phyloP scores from a whole-genome alignment of 352 stramenopile genomes.

The Detonula confervacea region DNA sequence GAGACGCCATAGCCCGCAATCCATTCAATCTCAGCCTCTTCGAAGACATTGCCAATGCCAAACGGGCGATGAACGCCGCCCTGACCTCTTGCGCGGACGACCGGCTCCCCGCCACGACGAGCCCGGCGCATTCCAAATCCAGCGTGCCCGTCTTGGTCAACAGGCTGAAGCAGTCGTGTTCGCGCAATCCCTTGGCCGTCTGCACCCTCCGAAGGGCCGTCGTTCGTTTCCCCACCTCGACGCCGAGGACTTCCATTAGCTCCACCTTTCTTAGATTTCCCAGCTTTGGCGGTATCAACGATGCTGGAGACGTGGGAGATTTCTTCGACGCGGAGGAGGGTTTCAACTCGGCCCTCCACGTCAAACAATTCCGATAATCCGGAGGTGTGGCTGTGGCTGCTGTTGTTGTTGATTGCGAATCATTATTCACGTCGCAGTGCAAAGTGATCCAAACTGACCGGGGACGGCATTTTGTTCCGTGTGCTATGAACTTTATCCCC shows the following conservation, averaged over 20 bases:
- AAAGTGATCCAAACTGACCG: constrained; percentile 43
- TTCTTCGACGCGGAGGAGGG: background rate
- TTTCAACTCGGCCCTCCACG: constrained; percentile 41
- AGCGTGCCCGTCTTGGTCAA: constrained; percentile 37
- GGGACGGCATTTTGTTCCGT: constrained; percentile 38
- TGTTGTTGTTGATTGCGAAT: background rate
- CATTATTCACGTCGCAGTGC: constrained; percentile 10
- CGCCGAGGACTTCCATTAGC: constrained; percentile 24
- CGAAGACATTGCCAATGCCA: constrained; percentile 17
- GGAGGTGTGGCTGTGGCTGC: background rate
- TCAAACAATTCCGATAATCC: constrained; percentile 42
- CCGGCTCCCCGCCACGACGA: background rate
- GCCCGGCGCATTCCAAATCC: constrained; percentile 34
- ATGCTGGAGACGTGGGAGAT: background rate
- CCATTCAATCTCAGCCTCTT: constrained; percentile 15
- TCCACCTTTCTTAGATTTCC: constrained; percentile 41
- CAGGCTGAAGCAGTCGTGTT: constrained; percentile 41
- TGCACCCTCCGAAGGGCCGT: constrained; percentile 29
- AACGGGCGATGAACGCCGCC: constrained; percentile 18
- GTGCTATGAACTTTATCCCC: constrained; percentile 39
- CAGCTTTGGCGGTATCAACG: constrained; percentile 1
- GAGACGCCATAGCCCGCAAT: background rate
- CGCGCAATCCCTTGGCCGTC: constrained; percentile 13
- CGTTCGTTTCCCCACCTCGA: constrained; percentile 38
- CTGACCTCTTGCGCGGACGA: constrained; percentile 23